Evolutionary conservation across 1,284 basidiomycete species (phyloP), one percentile per base, ranked within the genome.

Genomic region (Peniophora sp.): DNA sequence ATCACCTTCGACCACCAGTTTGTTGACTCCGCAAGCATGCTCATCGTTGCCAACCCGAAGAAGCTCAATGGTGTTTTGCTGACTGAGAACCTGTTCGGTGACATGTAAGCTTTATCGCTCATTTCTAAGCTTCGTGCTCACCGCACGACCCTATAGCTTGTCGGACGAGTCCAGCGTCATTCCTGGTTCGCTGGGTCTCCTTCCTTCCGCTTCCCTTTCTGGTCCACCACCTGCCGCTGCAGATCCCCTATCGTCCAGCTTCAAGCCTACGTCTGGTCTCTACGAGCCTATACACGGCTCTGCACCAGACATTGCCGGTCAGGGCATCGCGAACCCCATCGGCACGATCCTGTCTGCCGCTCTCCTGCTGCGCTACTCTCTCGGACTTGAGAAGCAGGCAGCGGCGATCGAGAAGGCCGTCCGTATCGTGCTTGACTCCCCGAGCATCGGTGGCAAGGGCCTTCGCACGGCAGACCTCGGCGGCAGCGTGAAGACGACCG

Each of bases 201-300:
- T 99, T 12, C 96, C 97, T 17, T 98, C 96, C 10, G 96, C 96
- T 10, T 97, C 94, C 10, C 80, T 97, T 14, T 90, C 94, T 5
- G 94, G 92, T 42, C 88, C 94, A 24, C 97, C 37, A 8, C 37
- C 96, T 1, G 83, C 86, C 39, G 27, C 27, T 12, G 27, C 27
- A 12, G 74, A 83, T 47, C 78, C 85, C 24, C 72, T 67, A 15
- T 79, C 81, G 24, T 74, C 81, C 54, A 71, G 80, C 55, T 86
- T 88, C 71, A 85, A 84, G 60, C 77, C 87, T 5, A 86, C 85
- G 0, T 68, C 79, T 12, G 97, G 97, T 47, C 72, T 99, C 50
- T 99, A 99, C 73, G 96, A 99, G 69, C 96, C 96, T 52, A 96
- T 97, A 55, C 91, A 93, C 63, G 91, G 92, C 48, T 96, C 92